phyloP scores from a whole-genome alignment of 352 stramenopile genomes.

The Phytophthora parvispora region DNA sequence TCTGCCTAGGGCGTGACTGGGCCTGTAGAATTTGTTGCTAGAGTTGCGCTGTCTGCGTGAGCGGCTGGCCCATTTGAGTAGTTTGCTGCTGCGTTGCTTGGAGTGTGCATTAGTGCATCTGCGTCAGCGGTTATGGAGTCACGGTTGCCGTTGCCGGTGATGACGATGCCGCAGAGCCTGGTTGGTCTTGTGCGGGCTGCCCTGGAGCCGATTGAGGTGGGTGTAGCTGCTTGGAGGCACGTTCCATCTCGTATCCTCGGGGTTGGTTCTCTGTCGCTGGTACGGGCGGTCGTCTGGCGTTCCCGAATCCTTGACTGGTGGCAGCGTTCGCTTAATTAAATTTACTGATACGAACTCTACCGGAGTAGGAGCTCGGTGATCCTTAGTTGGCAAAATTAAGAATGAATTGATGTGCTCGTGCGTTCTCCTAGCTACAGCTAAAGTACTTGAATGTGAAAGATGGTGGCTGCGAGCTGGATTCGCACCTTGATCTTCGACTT shows the following conservation, averaged over 20 bases:
- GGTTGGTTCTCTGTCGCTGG: background rate
- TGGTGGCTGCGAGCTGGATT: no score
- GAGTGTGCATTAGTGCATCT: background rate
- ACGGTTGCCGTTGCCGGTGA: background rate
- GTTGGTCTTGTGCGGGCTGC: background rate
- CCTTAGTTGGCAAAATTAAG: background rate
- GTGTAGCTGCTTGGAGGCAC: background rate
- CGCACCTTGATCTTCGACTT: no score
- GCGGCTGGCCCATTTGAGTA: slow-evolving; percentile 4
- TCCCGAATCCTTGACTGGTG: background rate
- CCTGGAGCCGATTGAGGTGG: background rate
- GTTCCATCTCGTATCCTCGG: background rate
- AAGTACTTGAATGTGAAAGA: no score
- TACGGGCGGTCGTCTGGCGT: background rate
- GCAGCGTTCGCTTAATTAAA: background rate
- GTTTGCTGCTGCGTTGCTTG: slow-evolving; percentile 17
- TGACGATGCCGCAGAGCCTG: background rate
- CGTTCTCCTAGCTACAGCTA: no score
- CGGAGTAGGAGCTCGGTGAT: background rate
- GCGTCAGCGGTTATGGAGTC: background rate
- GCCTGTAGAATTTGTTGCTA: slow-evolving; percentile 13
- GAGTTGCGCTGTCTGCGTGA: slow-evolving; percentile 16
- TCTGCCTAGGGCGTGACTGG: no score
- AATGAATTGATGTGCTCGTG: background rate
- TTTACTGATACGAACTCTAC: background rate